A percentile compares a stretch with the other conserved stretches of the same genome.
Conservation (phyloP, 257 asterid genomes). For the Solanum bukasovii region DNA sequence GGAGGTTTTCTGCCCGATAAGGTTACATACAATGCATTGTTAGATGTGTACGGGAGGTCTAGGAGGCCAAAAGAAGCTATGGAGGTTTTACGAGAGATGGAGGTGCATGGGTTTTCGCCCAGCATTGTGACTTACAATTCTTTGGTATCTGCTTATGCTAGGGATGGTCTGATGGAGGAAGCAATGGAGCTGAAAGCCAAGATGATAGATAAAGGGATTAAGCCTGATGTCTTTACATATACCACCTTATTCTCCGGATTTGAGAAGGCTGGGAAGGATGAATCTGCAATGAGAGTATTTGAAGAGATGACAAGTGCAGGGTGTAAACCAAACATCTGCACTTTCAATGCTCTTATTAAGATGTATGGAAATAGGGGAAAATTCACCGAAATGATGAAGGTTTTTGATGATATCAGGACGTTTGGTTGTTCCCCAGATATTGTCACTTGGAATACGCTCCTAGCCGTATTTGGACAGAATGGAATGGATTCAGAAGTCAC, state of each 20-base stretch:
- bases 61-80: conserved; percentile 77
- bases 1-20: conserved; percentile 72
- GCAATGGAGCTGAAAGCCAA: conserved; percentile 58
- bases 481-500: conserved; percentile 85
- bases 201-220: conserved; percentile 67
- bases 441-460: conserved; percentile 92
- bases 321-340: conserved; percentile 83
- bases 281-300: conserved; percentile 61
- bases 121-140: conserved; percentile 74
- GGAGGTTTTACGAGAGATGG: conserved; percentile 85
- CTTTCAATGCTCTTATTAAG: conserved; percentile 80
- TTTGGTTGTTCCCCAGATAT: conserved; percentile 75
- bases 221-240: conserved; percentile 85
- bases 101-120: conserved; percentile 47
- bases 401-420: conserved; percentile 61
- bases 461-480: conserved; percentile 91
- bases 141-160: conserved; percentile 63
- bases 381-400: conserved; percentile 79
- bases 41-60: conserved; percentile 91
- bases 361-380: conserved; percentile 85
- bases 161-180: conserved; percentile 75
- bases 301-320: conserved; percentile 63
- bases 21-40: conserved; percentile 73
- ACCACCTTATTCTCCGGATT: conserved; percentile 86
- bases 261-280: conserved; percentile 92